Evolutionary conservation across 148 eudicot genomes (phyloP).

Genomic region (Hydrangea macrophylla): DNA sequence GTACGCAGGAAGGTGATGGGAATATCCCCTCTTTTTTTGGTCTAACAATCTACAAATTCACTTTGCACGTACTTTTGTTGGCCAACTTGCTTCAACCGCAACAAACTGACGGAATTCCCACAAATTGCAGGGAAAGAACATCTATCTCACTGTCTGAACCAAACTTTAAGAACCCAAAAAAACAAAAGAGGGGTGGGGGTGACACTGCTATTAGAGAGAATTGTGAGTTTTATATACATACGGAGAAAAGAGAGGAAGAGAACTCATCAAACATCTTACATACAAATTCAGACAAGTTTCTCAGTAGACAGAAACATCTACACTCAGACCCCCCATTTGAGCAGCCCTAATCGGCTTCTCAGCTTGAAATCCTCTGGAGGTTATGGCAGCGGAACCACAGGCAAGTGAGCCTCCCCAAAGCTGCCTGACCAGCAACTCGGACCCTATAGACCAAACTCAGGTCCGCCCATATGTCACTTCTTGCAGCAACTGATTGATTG

Average conservation of each 20-base stretch:
- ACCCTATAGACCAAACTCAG: constrained; percentile 50
- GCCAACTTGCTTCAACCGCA: no score
- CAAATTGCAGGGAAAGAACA: no score
- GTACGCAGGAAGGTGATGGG: no score
- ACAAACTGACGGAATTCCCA: no score
- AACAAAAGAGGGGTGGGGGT: no score
- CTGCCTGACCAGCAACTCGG: constrained; percentile 57
- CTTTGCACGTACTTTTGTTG: no score
- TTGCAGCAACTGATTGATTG: constrained; percentile 18
- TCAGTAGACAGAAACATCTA: constrained; percentile 66
- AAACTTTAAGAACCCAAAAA: no score
- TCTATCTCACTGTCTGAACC: no score
- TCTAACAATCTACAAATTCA: no score
- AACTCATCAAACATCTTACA: not conserved
- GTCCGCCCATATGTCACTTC: constrained; percentile 34
- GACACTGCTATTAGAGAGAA: not conserved
- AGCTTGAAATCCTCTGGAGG: constrained; percentile 40
- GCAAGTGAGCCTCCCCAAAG: constrained; percentile 61
- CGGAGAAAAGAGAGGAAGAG: not conserved
- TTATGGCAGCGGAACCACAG: constrained; percentile 55
- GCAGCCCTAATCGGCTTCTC: constrained; percentile 35
- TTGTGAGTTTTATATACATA: no score
- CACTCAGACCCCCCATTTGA: constrained; percentile 40
- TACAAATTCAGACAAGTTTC: not conserved
- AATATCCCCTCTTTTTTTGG: no score